These are phyloP conservation scores for Aciculoconidium aculeatum DNA, from an alignment of 805 yeast genomes.

Conservation along the genomic window DNA sequence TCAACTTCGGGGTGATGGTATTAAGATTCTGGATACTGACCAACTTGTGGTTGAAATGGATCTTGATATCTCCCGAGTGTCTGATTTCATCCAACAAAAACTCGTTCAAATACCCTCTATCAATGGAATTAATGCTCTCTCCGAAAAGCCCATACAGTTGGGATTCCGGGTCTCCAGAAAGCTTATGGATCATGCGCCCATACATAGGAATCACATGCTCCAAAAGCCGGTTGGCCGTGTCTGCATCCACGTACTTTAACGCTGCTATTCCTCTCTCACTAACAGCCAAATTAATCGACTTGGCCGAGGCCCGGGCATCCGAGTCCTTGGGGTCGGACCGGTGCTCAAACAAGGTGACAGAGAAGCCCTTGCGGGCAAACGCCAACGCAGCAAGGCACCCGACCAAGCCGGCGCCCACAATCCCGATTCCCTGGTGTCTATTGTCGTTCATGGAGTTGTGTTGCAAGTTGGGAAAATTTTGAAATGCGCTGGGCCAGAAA, in stretches of 20 bases:
- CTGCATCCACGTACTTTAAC: slow-evolving; percentile 53
- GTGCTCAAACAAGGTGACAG: slow-evolving; percentile 67
- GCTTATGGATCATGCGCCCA: slow-evolving; percentile 85
- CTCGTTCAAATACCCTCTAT: slow-evolving; percentile 64
- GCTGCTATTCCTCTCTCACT: slow-evolving; percentile 78
- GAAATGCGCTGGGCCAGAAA: too few species aligned
- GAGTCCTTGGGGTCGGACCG: slow-evolving; percentile 59
- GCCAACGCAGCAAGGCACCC: slow-evolving; percentile 85
- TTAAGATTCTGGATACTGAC: slow-evolving; percentile 26
- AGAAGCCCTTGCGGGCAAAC: slow-evolving; percentile 61
- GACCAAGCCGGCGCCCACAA: slow-evolving; percentile 88
- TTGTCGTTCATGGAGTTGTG: slow-evolving; percentile 4
- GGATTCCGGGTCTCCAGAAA: slow-evolving; percentile 47
- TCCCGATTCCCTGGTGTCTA: slow-evolving; percentile 31
- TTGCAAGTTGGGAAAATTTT: too few species aligned
- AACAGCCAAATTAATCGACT: slow-evolving; percentile 83
- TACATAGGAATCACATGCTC: slow-evolving; percentile 72
- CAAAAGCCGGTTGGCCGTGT: slow-evolving; percentile 51
- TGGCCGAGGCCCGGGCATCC: slow-evolving; percentile 5
- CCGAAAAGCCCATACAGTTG: slow-evolving; percentile 79
- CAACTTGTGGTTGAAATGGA: slow-evolving; percentile 56
- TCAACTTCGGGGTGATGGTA: slow-evolving; percentile 17
- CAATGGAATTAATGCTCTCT: slow-evolving; percentile 81
- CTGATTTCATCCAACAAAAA: slow-evolving; percentile 56
- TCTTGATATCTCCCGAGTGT: slow-evolving; percentile 34